phyloP scores from a whole-genome alignment of 2,329 filamentous ascomycete genomes.

The Phialophora chinensis region DNA sequence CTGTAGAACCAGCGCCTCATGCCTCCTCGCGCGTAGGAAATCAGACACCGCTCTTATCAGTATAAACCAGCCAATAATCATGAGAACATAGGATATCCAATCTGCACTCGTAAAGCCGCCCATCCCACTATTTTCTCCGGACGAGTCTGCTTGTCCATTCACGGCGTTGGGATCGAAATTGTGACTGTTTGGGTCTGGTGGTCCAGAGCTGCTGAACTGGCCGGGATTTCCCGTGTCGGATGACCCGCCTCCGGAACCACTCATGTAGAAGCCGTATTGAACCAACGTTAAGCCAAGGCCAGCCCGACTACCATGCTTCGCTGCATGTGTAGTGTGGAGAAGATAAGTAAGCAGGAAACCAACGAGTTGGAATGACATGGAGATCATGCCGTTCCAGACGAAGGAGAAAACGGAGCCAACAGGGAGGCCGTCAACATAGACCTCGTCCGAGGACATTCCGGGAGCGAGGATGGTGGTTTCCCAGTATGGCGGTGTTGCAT shows the following conservation, averaged over 20 bases:
- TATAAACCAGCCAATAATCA: slow-evolving; percentile 99
- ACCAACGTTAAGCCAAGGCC: slow-evolving; percentile 94
- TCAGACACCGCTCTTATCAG: slow-evolving; percentile 92
- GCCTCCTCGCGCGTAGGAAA: slow-evolving; percentile 82
- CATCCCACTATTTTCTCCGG: slow-evolving; percentile 18
- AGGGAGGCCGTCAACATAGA: slow-evolving; percentile 94
- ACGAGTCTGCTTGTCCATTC: slow-evolving; percentile 19
- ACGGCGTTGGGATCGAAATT: slow-evolving; percentile 80
- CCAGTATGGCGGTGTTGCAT: slow-evolving; percentile 97
- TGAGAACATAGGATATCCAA: slow-evolving; percentile 88
- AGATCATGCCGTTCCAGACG: slow-evolving; percentile 84
- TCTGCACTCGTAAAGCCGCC: slow-evolving; percentile 55
- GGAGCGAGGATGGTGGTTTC: slow-evolving; percentile 97
- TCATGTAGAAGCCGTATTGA: slow-evolving; percentile 97
- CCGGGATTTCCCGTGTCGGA: slow-evolving; percentile 56
- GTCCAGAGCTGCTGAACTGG: slow-evolving; percentile 63
- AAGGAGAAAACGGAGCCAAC: slow-evolving; percentile 86
- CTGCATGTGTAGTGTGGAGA: slow-evolving; percentile 94
- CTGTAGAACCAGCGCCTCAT: slow-evolving; percentile 91
- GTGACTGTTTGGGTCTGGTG: slow-evolving; percentile 87
- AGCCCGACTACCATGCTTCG: slow-evolving; percentile 94
- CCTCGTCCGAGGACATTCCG: slow-evolving; percentile 88
- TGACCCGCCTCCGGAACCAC: slow-evolving; percentile 60
- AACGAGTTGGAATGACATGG: slow-evolving; percentile 94
- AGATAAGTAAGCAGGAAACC: slow-evolving; percentile 98